A percentile compares a stretch with the other conserved stretches of the same genome.
Evolutionary conservation across 768 basidiomycete species (phyloP).

Genomic region (Naganishia friedmannii): DNA sequence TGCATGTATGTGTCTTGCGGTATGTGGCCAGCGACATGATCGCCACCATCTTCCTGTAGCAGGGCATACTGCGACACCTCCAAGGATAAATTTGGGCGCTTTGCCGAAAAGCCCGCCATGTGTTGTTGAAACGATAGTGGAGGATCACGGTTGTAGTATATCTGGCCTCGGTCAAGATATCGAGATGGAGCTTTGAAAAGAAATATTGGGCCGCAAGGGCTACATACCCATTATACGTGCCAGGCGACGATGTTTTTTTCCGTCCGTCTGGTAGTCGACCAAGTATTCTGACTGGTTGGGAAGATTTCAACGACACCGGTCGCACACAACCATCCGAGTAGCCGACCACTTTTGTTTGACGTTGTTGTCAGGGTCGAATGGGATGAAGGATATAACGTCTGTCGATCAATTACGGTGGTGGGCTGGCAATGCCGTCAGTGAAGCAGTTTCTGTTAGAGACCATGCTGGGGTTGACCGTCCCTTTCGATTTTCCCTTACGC

Average conservation of each 20-base stretch:
- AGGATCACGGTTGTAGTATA: background rate
- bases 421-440: background rate
- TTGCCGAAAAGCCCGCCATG: constrained; percentile 7
- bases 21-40: background rate
- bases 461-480: background rate
- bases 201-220: background rate
- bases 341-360: background rate
- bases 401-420: background rate
- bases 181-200: background rate
- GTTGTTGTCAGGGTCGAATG: background rate
- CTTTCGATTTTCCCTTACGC: background rate
- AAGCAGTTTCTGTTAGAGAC: background rate
- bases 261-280: background rate
- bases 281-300: too few species aligned
- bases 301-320: too few species aligned
- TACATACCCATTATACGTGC: background rate
- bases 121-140: background rate
- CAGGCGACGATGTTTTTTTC: background rate
- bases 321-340: background rate
- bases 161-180: background rate
- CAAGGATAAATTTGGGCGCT: background rate
- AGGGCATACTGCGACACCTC: background rate
- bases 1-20: background rate
- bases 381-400: background rate
- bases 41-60: too few species aligned